A percentile compares a stretch with the other conserved stretches of the same genome.
Evolutionary conservation across 169 alveolate genomes (phyloP).

Genomic region (Cryptosporidium ubiquitum): DNA sequence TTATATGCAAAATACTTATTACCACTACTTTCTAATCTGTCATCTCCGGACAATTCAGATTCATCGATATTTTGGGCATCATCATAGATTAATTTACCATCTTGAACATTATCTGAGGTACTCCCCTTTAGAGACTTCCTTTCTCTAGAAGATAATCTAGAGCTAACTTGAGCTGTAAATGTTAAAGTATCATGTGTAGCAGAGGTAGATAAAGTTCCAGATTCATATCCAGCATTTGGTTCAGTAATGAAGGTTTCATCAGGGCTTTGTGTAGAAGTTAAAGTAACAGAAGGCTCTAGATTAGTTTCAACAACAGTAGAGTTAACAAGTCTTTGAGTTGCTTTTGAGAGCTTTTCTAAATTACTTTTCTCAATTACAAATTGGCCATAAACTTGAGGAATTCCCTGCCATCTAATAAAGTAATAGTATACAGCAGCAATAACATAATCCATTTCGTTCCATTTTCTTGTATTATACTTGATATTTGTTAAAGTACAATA

Average conservation of each 20-base stretch:
- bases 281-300: conserved; percentile 1
- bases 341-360: conserved; percentile 36
- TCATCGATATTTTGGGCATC: not conserved
- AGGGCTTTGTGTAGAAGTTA: conserved; percentile 14
- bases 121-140: not conserved
- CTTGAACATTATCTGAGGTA: not conserved
- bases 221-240: not conserved
- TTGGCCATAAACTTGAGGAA: conserved; percentile 72
- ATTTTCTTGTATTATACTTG: conserved; percentile 66
- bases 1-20: not conserved
- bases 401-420: conserved; percentile 71
- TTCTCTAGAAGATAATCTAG: not conserved
- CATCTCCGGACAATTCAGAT: not conserved
- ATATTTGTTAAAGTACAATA: conserved; percentile 56
- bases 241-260: not conserved
- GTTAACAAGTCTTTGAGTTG: conserved; percentile 59
- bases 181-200: not conserved
- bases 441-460: conserved; percentile 74
- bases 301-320: conserved; percentile 38
- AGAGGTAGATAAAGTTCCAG: not conserved
- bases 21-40: not conserved
- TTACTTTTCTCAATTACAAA: conserved; percentile 42
- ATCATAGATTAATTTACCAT: not conserved
- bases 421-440: conserved; percentile 69
- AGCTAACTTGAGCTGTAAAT: not conserved